These are phyloP conservation scores for Acanthamoeba divionensis DNA, from an alignment of 208 protist species.

Conservation along the genomic window DNA sequence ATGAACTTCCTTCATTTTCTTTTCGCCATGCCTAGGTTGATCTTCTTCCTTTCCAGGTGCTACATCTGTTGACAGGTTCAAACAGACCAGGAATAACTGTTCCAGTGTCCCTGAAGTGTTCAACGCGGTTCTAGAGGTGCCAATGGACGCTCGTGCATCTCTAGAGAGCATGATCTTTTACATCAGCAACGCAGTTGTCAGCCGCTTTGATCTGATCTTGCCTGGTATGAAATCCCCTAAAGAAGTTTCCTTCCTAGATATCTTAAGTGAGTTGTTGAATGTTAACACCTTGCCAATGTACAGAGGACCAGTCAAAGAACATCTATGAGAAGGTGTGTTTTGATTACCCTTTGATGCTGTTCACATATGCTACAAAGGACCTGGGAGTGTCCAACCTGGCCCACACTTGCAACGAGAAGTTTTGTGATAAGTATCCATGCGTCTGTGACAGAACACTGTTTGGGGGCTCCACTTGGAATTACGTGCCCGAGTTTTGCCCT, in stretches of 20 bases:
- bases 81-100: no score
- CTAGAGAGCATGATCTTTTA: neutral
- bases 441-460: neutral
- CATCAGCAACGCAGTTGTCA: neutral
- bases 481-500: neutral
- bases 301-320: neutral
- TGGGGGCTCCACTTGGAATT: neutral
- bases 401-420: slow-evolving; percentile 14
- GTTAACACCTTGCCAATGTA: no score
- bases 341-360: slow-evolving; percentile 35
- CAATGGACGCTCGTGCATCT: neutral
- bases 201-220: neutral
- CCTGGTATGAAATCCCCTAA: neutral
- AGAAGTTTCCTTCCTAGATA: neutral
- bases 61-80: no score
- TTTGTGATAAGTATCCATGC: neutral
- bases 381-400: neutral
- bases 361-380: neutral
- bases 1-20: no score
- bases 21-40: no score
- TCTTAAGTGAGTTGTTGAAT: neutral
- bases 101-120: no score
- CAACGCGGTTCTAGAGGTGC: no score
- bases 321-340: slow-evolving; percentile 45
- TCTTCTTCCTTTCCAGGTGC: no score